Evolutionary conservation across 129 eudicot genomes (phyloP).

Genomic region (Lactuca sativa): DNA sequence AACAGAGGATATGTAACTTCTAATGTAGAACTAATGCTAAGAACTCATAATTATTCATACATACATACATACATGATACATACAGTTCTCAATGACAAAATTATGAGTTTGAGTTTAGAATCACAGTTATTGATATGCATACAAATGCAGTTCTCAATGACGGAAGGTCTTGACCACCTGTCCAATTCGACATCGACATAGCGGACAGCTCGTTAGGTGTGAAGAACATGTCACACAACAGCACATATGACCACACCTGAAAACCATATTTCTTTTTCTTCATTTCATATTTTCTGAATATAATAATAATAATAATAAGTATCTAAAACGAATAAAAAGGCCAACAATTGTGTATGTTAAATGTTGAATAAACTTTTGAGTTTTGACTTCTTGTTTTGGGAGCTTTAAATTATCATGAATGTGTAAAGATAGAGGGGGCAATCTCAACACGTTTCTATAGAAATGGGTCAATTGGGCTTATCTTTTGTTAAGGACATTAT

Average conservation of each 20-base stretch:
- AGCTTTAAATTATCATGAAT: not conserved
- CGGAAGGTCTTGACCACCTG: slow-evolving; percentile 87
- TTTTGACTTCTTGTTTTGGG: not conserved
- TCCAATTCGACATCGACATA: slow-evolving; percentile 73
- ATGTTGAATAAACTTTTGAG: not conserved
- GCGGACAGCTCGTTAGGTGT: slow-evolving; percentile 72
- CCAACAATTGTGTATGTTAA: not conserved
- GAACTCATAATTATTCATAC: not conserved
- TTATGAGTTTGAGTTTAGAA: slow-evolving; percentile 12
- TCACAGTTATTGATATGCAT: not conserved
- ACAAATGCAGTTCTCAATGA: slow-evolving; percentile 37
- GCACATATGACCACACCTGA: slow-evolving; percentile 99
- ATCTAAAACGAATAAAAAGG: slow-evolving; percentile 7
- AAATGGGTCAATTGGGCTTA: no score
- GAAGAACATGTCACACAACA: slow-evolving; percentile 85
- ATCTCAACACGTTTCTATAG: no score
- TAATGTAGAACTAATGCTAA: slow-evolving; percentile 30
- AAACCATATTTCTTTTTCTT: slow-evolving; percentile 16
- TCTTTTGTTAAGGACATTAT: no score
- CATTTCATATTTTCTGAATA: not conserved
- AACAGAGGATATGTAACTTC: slow-evolving; percentile 21
- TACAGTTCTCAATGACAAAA: slow-evolving; percentile 38
- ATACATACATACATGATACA: not conserved
- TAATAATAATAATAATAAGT: not conserved
- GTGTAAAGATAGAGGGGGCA: no score